These are phyloP conservation scores for Populus trichocarpa DNA, from an alignment of 441 rosid genomes.

Conservation along the genomic window DNA sequence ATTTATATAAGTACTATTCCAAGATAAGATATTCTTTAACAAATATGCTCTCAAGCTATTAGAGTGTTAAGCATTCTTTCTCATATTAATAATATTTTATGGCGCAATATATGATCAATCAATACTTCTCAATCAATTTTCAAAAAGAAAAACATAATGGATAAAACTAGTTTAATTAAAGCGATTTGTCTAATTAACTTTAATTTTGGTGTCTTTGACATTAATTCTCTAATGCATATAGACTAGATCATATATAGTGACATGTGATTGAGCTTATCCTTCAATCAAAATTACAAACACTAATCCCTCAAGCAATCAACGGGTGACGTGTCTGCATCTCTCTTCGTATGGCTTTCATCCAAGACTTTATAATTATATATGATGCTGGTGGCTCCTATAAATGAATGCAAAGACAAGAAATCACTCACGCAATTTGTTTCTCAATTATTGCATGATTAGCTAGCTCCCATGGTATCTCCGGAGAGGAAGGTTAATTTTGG, in stretches of 20 bases:
- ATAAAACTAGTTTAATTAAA: too few species aligned
- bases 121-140: too few species aligned
- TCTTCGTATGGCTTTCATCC: not conserved
- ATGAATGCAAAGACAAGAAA: slow-evolving; percentile 25
- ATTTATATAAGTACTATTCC: too few species aligned
- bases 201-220: too few species aligned
- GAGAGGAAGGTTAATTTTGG: not conserved
- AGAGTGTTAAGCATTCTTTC: too few species aligned
- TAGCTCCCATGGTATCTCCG: not conserved
- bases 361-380: not conserved
- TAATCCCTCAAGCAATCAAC: not conserved
- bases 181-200: too few species aligned
- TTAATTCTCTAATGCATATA: too few species aligned
- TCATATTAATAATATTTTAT: too few species aligned
- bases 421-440: slow-evolving; percentile 17
- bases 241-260: not conserved
- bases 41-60: too few species aligned
- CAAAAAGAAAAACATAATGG: too few species aligned
- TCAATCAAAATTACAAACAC: not conserved
- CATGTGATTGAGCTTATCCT: not conserved
- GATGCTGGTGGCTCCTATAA: slow-evolving; percentile 16
- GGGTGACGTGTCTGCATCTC: not conserved
- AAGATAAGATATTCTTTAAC: too few species aligned
- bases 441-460: not conserved
- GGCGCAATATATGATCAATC: too few species aligned